Base-by-base conservation (phyloP, 164 flowering plant species). In the Nymphaea thermarum region DNA sequence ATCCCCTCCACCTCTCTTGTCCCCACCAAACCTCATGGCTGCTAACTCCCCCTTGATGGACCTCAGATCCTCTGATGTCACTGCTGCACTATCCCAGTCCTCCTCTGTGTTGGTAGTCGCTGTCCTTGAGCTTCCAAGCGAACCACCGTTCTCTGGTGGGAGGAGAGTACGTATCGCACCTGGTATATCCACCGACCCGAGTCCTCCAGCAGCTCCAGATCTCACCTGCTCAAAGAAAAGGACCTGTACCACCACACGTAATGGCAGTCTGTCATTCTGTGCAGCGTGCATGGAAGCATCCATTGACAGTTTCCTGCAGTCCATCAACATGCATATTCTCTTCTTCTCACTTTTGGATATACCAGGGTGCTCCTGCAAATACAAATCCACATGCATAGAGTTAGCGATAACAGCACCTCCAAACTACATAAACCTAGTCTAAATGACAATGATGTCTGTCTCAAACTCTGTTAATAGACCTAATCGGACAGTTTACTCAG, bases 181-280 rank as follows among this genome's bases (percentile, higher is more conserved):
- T 6, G 82, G 78, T 2, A 78, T 69, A 15, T 82, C 85, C 7
- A 51, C 14, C 12, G 83, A 80, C 3, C 83, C 83, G 65, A 71
- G 77, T 67, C 73, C 63, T n/a, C 87, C 88, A 12, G 79, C 67
- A 15, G 12, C 57, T 51, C 57, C 57, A 4, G 84, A 73, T 57
- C 86, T 74, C 15, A 75, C 74, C 73, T 89, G 92, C 80, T 87
- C 93, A 65, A 87, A 89, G 82, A 84, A 89, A 67, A 89, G 88
- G 42, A 87, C 85, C 73, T 89, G 96, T 47, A 89, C 88, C 12
- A 87, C 87, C 2, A 89, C 88, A 1, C 96, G 84, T 51, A 89
- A 55, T 1, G 96, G 96, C 25, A 89, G 87, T 42, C 96, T 80
- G 80, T 89, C 93, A 43, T 89, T 89, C 66, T 89, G 96, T 62